Conservation (phyloP, 148 eudicot species). For the Dysphania ambrosioides region DNA sequence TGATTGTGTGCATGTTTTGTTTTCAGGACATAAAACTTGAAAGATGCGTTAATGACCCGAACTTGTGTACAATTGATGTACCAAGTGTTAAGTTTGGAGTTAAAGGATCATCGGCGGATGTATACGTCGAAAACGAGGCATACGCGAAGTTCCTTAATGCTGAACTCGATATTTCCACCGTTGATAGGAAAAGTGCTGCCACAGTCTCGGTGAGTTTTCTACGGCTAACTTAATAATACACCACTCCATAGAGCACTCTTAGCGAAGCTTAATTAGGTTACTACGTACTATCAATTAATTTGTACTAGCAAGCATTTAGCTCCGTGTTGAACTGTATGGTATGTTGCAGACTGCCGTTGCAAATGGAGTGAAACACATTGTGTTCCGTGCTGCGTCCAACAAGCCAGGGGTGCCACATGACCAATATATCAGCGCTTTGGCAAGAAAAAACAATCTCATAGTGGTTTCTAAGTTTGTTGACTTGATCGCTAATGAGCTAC, state of each 20-base stretch:
- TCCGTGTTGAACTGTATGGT: too few relatives aligned
- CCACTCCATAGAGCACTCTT: too few relatives aligned
- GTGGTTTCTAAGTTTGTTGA: slow-evolving; percentile 3
- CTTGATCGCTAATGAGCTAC: background rate
- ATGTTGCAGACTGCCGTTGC: slow-evolving; percentile 9
- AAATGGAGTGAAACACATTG: slow-evolving; percentile 13
- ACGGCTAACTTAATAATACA: background rate
- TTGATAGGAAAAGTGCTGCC: slow-evolving; percentile 1
- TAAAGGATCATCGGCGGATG: slow-evolving; percentile 3
- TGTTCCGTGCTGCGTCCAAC: slow-evolving; percentile 9
- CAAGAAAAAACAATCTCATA: background rate
- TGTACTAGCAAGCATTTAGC: too few relatives aligned
- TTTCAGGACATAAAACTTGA: slow-evolving; percentile 12
- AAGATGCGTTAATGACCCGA: background rate
- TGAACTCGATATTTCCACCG: background rate
- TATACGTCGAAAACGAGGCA: background rate
- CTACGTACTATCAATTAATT: too few relatives aligned
- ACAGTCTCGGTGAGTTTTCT: slow-evolving; percentile 10
- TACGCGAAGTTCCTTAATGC: background rate
- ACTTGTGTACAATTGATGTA: background rate
- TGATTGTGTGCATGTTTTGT: background rate
- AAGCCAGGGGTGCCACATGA: slow-evolving; percentile 1
- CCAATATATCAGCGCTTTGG: background rate
- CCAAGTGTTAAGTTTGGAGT: slow-evolving; percentile 1
- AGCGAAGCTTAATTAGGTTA: too few relatives aligned